phyloP scores from a whole-genome alignment of 1,284 basidiomycete species.

The Trichosporon sp. region DNA sequence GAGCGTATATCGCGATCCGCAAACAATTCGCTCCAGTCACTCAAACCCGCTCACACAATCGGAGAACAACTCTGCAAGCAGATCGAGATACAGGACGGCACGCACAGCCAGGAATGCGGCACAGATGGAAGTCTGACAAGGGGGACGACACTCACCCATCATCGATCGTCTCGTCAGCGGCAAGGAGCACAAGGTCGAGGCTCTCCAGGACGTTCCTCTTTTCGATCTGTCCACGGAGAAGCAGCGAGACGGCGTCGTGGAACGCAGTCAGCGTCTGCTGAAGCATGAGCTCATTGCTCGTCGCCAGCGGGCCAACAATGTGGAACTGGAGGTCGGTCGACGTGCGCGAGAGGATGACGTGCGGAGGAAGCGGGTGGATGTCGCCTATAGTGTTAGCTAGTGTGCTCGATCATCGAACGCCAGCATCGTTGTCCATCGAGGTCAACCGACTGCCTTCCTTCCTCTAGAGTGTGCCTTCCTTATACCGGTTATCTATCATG shows the following conservation, averaged over 20 bases:
- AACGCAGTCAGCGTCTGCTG: slow-evolving; percentile 75
- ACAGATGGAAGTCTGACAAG: too few relatives aligned
- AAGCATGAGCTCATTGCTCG: slow-evolving; percentile 96
- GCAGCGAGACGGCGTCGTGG: slow-evolving; percentile 74
- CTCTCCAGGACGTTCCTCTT: slow-evolving; percentile 93
- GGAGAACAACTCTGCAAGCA: neutral
- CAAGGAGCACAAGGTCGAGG: slow-evolving; percentile 84
- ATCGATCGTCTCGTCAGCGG: slow-evolving; percentile 94
- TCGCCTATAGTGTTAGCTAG: slow-evolving; percentile 60
- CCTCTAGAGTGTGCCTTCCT: neutral
- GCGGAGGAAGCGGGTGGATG: slow-evolving; percentile 81
- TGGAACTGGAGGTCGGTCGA: slow-evolving; percentile 94
- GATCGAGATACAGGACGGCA: neutral
- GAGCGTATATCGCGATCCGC: too few relatives aligned
- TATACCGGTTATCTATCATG: too few relatives aligned
- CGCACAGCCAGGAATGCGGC: neutral
- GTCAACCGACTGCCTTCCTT: too few relatives aligned
- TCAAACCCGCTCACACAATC: too few relatives aligned
- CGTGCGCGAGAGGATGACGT: slow-evolving; percentile 88
- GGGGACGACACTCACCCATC: slow-evolving; percentile 67
- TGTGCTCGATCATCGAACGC: too few relatives aligned
- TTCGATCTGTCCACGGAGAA: slow-evolving; percentile 88
- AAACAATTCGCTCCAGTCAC: too few relatives aligned
- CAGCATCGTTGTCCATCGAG: too few relatives aligned
- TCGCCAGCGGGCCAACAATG: slow-evolving; percentile 73